Base-by-base conservation (phyloP, 345 rosid species). In the Bruguiera parviflora region DNA sequence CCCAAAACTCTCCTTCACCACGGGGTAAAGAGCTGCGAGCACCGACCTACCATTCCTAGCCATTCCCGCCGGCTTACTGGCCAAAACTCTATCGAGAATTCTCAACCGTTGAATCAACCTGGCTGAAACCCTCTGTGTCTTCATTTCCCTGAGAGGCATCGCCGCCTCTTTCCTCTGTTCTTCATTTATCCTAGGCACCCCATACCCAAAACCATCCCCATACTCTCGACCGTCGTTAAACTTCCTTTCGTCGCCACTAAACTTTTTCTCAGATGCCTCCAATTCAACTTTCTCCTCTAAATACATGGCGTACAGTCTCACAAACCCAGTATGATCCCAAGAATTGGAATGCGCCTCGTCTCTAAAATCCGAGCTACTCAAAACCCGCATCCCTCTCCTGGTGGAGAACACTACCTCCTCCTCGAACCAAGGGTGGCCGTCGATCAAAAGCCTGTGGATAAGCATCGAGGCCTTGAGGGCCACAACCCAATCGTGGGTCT, bases 291-390 rank as follows among this genome's bases (percentile, higher is more conserved):
- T 85, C 75, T 88, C 92, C 64, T 91, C 98, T 63, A 94, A 84
- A 73, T 85, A 94, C 81, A 84, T 57, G 3, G 96, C 91, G 52
- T 85, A 94, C 0, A 83, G 73, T 55, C 93, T 82, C 15, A 94
- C 91, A 61, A 91, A 94, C 24, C 88, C 92, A 0, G 96, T 83
- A 64, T 87, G 85, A 63, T 94, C 98, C 97, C 98, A 91, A 0
- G 97, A 87, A 78, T 90, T 85, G 7, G 97, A 88, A 67, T 83
- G 90, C 27, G 96, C 88, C 68, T 87, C 89, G 57, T 89, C 97
- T 2, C 90, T 83, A 65, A 94, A 91, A 83, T 77, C 92, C 16
- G 88, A 82, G 95, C 91, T 81, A 69, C 88, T 91, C 49, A 94
- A 84, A n/a, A 94, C 77, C 74, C 97, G 76, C 20, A 92, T 85